Evolutionary conservation across 1,284 basidiomycete genomes (phyloP).

Genomic region (Abortiporus biennis): DNA sequence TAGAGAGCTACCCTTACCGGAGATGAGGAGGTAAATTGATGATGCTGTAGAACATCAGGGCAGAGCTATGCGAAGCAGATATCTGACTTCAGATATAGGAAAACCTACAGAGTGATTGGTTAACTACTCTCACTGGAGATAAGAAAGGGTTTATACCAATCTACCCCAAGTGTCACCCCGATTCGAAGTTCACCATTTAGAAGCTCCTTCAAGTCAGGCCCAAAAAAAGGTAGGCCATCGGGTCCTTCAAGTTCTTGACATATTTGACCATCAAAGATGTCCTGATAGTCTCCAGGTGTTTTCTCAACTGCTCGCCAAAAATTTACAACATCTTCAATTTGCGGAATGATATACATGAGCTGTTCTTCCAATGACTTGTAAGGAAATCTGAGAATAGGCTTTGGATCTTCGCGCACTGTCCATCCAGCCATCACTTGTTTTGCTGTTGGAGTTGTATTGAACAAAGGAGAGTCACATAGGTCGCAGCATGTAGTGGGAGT

Average conservation of each 20-base stretch:
- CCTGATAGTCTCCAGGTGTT: not conserved
- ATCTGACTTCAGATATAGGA: constrained; percentile 6
- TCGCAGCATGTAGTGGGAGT: not conserved
- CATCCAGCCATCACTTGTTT: not conserved
- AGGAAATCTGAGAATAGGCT: not conserved
- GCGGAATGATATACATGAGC: not conserved
- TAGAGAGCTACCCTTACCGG: constrained; percentile 6
- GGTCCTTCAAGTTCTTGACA: constrained; percentile 8
- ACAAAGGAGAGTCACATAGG: constrained; percentile 2
- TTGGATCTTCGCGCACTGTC: not conserved
- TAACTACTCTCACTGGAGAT: not conserved
- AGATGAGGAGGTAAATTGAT: constrained; percentile 13
- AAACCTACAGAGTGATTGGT: constrained; percentile 8
- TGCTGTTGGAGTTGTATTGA: constrained; percentile 1
- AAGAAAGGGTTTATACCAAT: constrained; percentile 10
- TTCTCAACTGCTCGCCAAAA: constrained; percentile 6
- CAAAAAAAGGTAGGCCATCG: constrained; percentile 12
- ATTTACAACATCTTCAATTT: not conserved
- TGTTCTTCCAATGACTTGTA: not conserved
- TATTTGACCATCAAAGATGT: constrained; percentile 9
- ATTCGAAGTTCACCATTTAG: constrained; percentile 10
- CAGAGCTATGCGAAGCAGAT: constrained; percentile 10
- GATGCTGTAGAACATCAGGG: constrained; percentile 13
- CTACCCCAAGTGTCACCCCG: constrained; percentile 11
- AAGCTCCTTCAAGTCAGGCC: not conserved